Evolutionary conservation across 805 yeast species (phyloP).

Genomic region (Sugiyamaella mastotermitis): DNA sequence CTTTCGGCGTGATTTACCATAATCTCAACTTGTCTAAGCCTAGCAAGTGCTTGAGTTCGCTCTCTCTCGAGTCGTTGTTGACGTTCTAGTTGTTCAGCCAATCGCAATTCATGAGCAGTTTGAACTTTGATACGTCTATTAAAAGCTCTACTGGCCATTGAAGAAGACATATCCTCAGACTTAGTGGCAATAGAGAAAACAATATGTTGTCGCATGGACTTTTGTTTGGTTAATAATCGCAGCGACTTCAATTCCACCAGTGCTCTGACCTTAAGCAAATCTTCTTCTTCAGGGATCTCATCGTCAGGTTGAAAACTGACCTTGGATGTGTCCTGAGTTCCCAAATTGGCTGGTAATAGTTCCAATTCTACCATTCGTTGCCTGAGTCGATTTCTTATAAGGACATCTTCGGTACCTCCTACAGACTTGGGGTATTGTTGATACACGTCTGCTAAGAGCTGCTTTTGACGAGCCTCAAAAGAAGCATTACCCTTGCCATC

Average conservation of each 20-base stretch:
- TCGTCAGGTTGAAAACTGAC: conserved; percentile 25
- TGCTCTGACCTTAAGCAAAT: conserved; percentile 34
- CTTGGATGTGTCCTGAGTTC: conserved; percentile 24
- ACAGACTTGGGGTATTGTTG: conserved; percentile 9
- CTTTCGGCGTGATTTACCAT: conserved; percentile 24
- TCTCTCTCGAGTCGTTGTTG: conserved; percentile 37
- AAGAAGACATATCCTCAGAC: conserved; percentile 36
- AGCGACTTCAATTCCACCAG: conserved; percentile 57
- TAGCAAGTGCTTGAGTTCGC: conserved; percentile 31
- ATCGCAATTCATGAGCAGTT: conserved; percentile 54
- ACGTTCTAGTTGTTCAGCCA: conserved; percentile 45
- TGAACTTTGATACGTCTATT: conserved; percentile 68
- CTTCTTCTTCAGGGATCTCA: conserved; percentile 24
- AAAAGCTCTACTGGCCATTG: conserved; percentile 77
- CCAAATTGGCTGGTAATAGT: conserved; percentile 30
- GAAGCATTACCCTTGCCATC: not conserved
- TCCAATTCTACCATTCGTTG: conserved; percentile 42
- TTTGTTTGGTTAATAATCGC: conserved; percentile 72
- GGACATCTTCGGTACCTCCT: conserved; percentile 36
- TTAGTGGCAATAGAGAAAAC: conserved; percentile 71
- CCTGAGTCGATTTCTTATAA: conserved; percentile 35
- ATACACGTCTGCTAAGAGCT: too few relatives aligned
- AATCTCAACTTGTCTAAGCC: conserved; percentile 26
- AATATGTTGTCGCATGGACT: conserved; percentile 77
- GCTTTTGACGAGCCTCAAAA: not conserved